Evolutionary conservation across 2,329 filamentous ascomycete genomes (phyloP).

Genomic region (Neurospora sp.): DNA sequence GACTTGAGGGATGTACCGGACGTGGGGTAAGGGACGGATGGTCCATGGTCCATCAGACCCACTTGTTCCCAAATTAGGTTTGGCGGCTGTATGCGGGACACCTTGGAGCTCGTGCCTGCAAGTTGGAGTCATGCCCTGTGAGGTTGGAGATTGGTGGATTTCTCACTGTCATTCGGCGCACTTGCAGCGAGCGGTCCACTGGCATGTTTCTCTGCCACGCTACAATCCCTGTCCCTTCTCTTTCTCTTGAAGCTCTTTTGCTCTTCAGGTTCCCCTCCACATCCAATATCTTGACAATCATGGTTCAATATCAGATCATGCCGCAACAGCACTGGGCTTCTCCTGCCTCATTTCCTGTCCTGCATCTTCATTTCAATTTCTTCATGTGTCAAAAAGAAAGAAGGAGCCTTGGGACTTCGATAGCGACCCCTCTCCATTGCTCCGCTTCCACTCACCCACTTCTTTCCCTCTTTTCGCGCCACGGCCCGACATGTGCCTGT

Average conservation of each 20-base stretch:
- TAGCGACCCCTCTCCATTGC: neutral
- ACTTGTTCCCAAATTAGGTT: conserved; percentile 1
- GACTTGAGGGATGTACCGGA: neutral
- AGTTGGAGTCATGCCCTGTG: neutral
- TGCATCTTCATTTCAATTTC: neutral
- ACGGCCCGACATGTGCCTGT: neutral
- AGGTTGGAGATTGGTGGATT: neutral
- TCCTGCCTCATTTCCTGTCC: conserved; percentile 1
- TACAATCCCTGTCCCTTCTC: conserved; percentile 6
- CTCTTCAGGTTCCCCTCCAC: neutral
- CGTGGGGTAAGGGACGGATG: conserved; percentile 14
- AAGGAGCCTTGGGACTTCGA: neutral
- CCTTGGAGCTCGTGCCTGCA: neutral
- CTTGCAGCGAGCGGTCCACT: conserved; percentile 2
- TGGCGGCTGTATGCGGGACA: neutral
- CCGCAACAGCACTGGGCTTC: neutral
- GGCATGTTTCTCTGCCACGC: conserved; percentile 12
- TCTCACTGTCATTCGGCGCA: neutral
- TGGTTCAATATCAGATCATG: neutral
- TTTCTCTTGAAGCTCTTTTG: neutral
- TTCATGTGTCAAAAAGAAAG: neutral
- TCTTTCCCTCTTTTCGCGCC: neutral
- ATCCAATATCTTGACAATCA: neutral
- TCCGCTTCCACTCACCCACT: neutral
- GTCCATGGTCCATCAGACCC: conserved; percentile 6